Conservation (phyloP, 2,329 filamentous ascomycete species). For the Neodidymelliopsis sp. region DNA sequence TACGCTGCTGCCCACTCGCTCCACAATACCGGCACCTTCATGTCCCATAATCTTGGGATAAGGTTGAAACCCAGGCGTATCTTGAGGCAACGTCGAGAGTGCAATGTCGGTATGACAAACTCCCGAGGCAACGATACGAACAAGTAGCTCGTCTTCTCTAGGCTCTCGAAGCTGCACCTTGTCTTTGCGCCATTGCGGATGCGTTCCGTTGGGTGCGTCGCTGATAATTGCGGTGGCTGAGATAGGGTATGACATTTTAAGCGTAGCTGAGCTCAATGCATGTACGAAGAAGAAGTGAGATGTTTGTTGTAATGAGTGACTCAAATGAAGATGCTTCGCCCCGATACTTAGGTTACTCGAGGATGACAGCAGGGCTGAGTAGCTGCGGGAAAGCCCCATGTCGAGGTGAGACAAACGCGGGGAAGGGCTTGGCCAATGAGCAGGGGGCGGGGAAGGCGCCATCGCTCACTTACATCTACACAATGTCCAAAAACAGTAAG, state of each 20-base stretch:
- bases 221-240: constrained; percentile 49
- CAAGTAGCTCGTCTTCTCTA: constrained; percentile 58
- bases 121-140: constrained; percentile 62
- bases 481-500: neutral
- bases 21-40: constrained; percentile 63
- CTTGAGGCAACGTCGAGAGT: constrained; percentile 52
- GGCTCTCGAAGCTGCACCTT: constrained; percentile 48
- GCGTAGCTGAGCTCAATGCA: too few relatives aligned
- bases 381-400: neutral
- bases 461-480: neutral
- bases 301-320: too few relatives aligned
- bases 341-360: too few relatives aligned
- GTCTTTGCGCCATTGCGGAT: constrained; percentile 51
- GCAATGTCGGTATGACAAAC: constrained; percentile 64
- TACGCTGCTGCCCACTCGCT: constrained; percentile 52
- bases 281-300: too few relatives aligned
- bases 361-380: neutral
- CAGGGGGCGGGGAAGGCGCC: neutral
- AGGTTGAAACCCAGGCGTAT: constrained; percentile 35
- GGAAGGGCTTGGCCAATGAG: neutral
- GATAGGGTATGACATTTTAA: constrained; percentile 16
- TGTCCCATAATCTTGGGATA: constrained; percentile 62
- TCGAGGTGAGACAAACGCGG: neutral
- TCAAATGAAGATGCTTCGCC: too few relatives aligned
- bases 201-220: constrained; percentile 46